Base-by-base conservation (phyloP, 2,329 filamentous ascomycete species). In the Rhynchosporium graminicola region DNA sequence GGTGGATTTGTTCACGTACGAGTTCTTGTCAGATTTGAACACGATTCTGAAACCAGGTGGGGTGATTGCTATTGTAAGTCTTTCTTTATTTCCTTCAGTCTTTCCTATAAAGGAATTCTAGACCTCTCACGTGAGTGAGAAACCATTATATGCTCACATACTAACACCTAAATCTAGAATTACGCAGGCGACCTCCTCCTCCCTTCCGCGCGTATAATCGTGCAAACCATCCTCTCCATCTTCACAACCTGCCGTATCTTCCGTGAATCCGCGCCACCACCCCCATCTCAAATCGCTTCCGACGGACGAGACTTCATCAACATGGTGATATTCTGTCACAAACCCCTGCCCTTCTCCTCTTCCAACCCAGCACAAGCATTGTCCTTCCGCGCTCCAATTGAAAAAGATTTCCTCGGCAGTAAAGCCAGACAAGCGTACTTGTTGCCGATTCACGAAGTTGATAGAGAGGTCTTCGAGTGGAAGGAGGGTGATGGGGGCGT, bases 191-290 rank as follows among this genome's bases (percentile, higher is more conserved):
- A 98, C 75, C 83, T 98, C 59, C 78, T 83, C 15, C 82, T 94
- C 31, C 89, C 90, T 3, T 85, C 92, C 0, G 89, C 94, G 12
- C 85, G 84, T 61, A 85, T 94, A 38, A 84, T 97, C 31, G 85
- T 96, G 69, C 86, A 89, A 72, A 98, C 95, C 38, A 93, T 98
- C 74, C 82, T 82, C 65, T 76, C 84, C 33, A 86, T 95, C 62
- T 99, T 98, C 76, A 89, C 91, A n/a, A 85, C 87, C 3, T 99
- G 95, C 77, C 90, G 92, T 64, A 86, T 96, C 70, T 99, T 92
- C 83, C 88, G 95, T 65, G 95, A 99, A 77, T 81, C 83, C 31
- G 81, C 85, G 3, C 77, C 80, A 0, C 77, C 80, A 2, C 78
- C 84, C 4, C 76, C 77, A 1, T 77, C 79, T 29, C 76, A 78